These are phyloP conservation scores for Climacium dendroides DNA, from an alignment of 225 moss, liverwort and hornwort species.

Conservation along the genomic window DNA sequence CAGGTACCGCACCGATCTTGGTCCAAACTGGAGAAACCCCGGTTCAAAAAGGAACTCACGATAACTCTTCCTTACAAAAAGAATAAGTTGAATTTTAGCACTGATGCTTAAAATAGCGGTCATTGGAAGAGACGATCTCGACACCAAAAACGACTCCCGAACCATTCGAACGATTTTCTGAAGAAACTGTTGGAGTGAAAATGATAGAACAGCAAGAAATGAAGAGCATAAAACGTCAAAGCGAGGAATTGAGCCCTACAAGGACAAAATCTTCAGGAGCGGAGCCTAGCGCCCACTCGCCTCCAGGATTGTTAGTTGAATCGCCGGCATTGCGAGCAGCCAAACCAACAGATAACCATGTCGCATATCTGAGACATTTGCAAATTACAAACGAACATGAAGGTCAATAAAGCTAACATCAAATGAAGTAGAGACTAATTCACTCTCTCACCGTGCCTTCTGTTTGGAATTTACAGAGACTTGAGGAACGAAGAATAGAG, in stretches of 20 bases:
- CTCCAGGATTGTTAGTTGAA: conserved; percentile 45
- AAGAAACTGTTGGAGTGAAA: neutral
- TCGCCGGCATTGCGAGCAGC: conserved; percentile 48
- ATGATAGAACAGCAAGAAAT: neutral
- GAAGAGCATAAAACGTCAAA: neutral
- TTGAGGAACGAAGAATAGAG: neutral
- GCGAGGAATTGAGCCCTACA: conserved; percentile 11
- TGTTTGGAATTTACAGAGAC: neutral
- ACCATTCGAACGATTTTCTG: neutral
- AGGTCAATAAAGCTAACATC: neutral
- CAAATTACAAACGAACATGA: neutral
- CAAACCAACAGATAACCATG: conserved; percentile 78
- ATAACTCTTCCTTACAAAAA: neutral
- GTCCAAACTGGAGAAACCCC: neutral
- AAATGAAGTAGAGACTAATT: neutral
- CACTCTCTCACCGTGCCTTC: neutral
- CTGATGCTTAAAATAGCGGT: neutral
- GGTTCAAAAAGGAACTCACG: neutral
- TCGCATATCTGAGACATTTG: conserved; percentile 49
- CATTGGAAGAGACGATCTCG: neutral
- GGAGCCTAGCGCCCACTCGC: conserved; percentile 58
- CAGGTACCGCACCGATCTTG: neutral
- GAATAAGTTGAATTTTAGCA: neutral
- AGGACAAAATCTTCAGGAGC: conserved; percentile 79
- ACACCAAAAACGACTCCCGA: neutral